Base-by-base conservation (phyloP, 1,139 yeast genomes). In the Casaregolazyma lundiana region DNA sequence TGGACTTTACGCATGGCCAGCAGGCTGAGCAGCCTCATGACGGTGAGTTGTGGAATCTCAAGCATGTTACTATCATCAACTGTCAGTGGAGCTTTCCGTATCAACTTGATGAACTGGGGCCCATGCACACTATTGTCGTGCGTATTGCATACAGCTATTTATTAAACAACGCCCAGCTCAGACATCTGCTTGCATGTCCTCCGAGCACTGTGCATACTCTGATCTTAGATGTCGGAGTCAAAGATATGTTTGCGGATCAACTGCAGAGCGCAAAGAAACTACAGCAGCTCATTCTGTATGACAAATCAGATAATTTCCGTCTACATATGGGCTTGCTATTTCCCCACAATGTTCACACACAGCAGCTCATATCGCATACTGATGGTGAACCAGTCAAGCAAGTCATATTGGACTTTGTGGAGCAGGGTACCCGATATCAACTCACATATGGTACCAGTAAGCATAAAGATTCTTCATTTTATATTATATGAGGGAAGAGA, bases 131-230 rank as follows among this genome's bases (percentile, higher is more conserved):
- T 3, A 40, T 40, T 11, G 34, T 35, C 21, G 34, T 40, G 19
- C 43, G 43, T 18, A 40, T 40, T 19, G 43, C 43, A 30, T 40
- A 40, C 37, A 40, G 35, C 37, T 40, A 40, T 40, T 32, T 40
- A 30, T 40, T 40, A 32, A 40, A 40, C 20, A 40, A 40, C 15
- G 36, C 29, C 15, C 43, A 40, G 13, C 32, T 40, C 26, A 40
- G 43, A 19, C 37, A 40, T n/a, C 8, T 40, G 43, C 43, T 40
- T 2, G 36, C 22, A 15, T 22, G 34, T 18, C 43, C 43, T 15
- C 43, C 43, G 2, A 30, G 30, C 17, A 40, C 34, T 13, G 32
- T 35, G 19, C 29, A 40, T 22, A 40, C 16, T 2, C 13, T 40
- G 29, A 24, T 32, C 1, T 18, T 40, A 13, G 29, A 40, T n/a